Percentiles rank a stretch among this genome's conserved stretches.
Conservation (phyloP, 345 rosid species). For the Rhizophora apiculata region DNA sequence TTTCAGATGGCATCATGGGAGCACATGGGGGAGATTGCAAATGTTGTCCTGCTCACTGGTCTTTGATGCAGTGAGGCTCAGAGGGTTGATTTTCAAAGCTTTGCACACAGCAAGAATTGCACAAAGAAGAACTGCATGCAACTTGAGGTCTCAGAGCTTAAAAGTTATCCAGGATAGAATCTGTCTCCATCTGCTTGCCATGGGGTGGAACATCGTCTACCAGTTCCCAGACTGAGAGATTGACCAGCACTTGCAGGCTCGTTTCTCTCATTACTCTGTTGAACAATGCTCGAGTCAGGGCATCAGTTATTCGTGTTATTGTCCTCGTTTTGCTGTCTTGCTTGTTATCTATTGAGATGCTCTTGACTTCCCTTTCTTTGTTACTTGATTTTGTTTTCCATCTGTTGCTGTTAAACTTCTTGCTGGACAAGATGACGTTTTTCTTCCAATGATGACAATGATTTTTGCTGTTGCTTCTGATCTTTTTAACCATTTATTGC, state of each 20-base stretch:
- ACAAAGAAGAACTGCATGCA: slow-evolving; percentile 93
- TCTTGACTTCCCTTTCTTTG: no score
- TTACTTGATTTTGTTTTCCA: no score
- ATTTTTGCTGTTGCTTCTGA: no score
- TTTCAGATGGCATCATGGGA: slow-evolving; percentile 72
- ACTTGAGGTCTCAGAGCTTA: slow-evolving; percentile 86
- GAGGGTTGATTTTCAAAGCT: slow-evolving; percentile 77
- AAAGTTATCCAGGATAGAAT: slow-evolving; percentile 88
- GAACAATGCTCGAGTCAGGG: slow-evolving; percentile 92
- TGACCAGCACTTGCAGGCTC: slow-evolving; percentile 75
- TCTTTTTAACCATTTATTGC: no score
- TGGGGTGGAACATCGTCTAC: slow-evolving; percentile 98
- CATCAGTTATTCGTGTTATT: slow-evolving; percentile 19
- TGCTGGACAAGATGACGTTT: no score
- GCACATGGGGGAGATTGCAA: slow-evolving; percentile 72
- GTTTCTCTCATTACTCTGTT: slow-evolving; percentile 91
- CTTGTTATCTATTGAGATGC: background rate
- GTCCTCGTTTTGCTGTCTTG: background rate
- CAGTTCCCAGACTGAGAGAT: slow-evolving; percentile 97
- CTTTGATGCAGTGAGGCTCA: slow-evolving; percentile 75
- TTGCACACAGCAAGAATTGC: slow-evolving; percentile 90
- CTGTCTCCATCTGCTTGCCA: slow-evolving; percentile 89
- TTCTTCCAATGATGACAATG: no score
- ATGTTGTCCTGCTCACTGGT: slow-evolving; percentile 75
- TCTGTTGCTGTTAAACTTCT: no score